Conservation (phyloP, 352 stramenopile species). For the Phytophthora fragariaefolia region DNA sequence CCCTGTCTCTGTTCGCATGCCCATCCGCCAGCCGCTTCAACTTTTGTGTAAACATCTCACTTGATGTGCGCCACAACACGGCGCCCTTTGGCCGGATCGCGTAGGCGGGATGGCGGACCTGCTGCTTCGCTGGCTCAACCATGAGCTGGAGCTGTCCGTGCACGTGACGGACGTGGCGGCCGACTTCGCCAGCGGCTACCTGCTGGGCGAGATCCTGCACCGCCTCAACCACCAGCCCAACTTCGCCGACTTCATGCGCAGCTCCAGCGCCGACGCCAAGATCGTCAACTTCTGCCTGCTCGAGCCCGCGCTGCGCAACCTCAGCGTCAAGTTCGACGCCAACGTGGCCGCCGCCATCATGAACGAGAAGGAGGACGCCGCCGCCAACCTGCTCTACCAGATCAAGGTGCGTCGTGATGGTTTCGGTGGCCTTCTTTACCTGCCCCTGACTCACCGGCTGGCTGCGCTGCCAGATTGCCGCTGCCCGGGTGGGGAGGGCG, state of each 20-base stretch:
- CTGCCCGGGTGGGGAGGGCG: constrained; percentile 50
- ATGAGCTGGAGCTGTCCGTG: constrained; percentile 77
- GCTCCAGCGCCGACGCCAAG: constrained; percentile 76
- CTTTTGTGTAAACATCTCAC: constrained; percentile 4
- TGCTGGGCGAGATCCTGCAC: constrained; percentile 86
- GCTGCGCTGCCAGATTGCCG: constrained; percentile 43
- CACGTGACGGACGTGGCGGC: constrained; percentile 68
- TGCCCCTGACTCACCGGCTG: constrained; percentile 2
- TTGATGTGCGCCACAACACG: constrained; percentile 5
- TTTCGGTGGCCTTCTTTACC: too few species aligned
- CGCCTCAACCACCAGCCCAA: constrained; percentile 92
- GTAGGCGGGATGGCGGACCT: constrained; percentile 65
- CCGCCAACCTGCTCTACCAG: constrained; percentile 85
- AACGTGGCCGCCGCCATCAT: constrained; percentile 81
- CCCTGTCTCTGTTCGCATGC: background rate
- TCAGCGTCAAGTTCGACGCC: constrained; percentile 84
- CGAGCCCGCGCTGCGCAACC: constrained; percentile 73
- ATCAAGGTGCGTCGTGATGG: constrained; percentile 63
- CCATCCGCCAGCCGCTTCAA: constrained; percentile 17
- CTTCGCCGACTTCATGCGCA: constrained; percentile 83
- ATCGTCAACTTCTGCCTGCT: constrained; percentile 91
- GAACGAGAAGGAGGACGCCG: constrained; percentile 67
- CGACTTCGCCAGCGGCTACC: constrained; percentile 87
- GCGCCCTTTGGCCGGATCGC: background rate
- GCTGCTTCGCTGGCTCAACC: constrained; percentile 84